Evolutionary conservation across 768 basidiomycete species (phyloP), one percentile per base, ranked within the genome.

Genomic region (Macrocybe gigantea): DNA sequence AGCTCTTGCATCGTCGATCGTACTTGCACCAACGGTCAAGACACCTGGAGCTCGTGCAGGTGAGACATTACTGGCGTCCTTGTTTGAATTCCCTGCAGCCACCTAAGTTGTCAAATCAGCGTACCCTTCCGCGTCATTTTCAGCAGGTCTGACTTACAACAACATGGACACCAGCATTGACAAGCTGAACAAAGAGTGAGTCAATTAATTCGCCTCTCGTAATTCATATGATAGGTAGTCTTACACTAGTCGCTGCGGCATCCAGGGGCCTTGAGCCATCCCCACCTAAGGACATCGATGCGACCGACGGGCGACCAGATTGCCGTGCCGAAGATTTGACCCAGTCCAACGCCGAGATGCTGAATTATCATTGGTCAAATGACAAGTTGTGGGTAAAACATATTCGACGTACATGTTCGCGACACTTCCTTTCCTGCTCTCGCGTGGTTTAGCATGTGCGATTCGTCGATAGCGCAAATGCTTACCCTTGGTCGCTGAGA

Each of bases 11-110:
- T 66, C 67, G 14, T 44, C 42, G 52, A 70, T 65, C 38, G 49
- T 58, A 31, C 56, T 56, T 13, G 68, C 65, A 33, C 60, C 69
- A 36, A 70, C 64, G 15, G 67, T 68, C 45, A 65, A 63, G 6
- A 60, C 67, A 33, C 55, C 54, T 7, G 64, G 56, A 7, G 56
- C 60, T 44, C 65, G 58, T 10, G 66, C 64, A 36, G 69, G 70
- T 36, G 62, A 66, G 39, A 54, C 60, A 39, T 38, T 50, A 11
- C 45, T 41, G 4, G 66, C 66, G 47, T 68, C 61, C 7, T 38
- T 41, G 44, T 57, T 56, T 13, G 40, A 36, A 52, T 70, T 70
- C n/a, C 67, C 69, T 36, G 67, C 65, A 5, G 55, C 57, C n/a
- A 56, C 49, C 42, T 45, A 22, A 12, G 31, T 29, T 7, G 29